Conservation (phyloP, 2,329 filamentous ascomycete genomes). For the Pyrenophora graminea region DNA sequence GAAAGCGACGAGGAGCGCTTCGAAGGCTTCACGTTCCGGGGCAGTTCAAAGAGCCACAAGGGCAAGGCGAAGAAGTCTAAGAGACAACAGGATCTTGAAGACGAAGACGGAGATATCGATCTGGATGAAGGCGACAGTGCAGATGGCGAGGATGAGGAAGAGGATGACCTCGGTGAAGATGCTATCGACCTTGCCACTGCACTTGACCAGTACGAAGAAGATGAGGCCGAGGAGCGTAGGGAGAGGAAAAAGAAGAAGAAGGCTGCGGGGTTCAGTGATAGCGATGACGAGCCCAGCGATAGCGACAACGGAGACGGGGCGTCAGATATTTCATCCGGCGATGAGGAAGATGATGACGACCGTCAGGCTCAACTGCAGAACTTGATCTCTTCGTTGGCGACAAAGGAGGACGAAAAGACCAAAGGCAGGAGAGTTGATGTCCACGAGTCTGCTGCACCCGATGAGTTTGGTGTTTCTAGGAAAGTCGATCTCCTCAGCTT, state of each 20-base stretch:
- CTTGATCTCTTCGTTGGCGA: conserved; percentile 68
- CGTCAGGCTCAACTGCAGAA: conserved; percentile 68
- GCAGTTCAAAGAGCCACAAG: conserved; percentile 57
- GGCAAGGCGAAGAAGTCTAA: conserved; percentile 51
- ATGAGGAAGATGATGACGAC: conserved; percentile 52
- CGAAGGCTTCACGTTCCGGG: conserved; percentile 72
- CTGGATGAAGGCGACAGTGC: conserved; percentile 51
- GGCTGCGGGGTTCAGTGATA: conserved; percentile 51
- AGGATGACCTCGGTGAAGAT: conserved; percentile 67
- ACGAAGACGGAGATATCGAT: conserved; percentile 49
- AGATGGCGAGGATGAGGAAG: conserved; percentile 58
- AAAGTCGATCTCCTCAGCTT: conserved; percentile 79
- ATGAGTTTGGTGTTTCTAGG: conserved; percentile 63
- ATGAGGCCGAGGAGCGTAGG: conserved; percentile 37
- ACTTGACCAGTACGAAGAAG: conserved; percentile 56
- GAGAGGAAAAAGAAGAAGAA: conserved; percentile 45
- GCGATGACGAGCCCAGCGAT: conserved; percentile 58
- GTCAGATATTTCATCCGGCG: conserved; percentile 54
- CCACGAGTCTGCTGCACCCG: conserved; percentile 64
- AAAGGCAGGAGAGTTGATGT: conserved; percentile 49
- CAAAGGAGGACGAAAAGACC: conserved; percentile 44
- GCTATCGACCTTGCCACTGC: conserved; percentile 66
- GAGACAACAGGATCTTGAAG: conserved; percentile 27
- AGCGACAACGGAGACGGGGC: conserved; percentile 55
- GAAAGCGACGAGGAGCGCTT: conserved; percentile 87